Percentiles rank a stretch among this genome's conserved stretches.
phyloP scores from a whole-genome alignment of 2,329 filamentous ascomycete genomes.

The Colletotrichum sp. region DNA sequence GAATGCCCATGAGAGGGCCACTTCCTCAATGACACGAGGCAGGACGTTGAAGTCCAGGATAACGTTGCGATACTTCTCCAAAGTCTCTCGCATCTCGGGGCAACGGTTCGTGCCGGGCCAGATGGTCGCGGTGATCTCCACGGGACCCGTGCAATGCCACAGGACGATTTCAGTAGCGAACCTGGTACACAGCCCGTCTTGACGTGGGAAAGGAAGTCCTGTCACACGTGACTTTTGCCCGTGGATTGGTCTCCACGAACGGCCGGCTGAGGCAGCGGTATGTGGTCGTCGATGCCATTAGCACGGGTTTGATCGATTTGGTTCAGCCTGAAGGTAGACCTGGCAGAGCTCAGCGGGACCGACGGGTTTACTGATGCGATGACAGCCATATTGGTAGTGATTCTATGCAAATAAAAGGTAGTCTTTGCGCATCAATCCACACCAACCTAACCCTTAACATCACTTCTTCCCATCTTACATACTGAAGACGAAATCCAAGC shows the following conservation, averaged over 20 bases:
- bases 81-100: neutral
- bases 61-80: neutral
- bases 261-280: conserved; percentile 51
- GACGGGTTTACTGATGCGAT: too few relatives aligned
- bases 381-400: too few relatives aligned
- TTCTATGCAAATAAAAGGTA: too few relatives aligned
- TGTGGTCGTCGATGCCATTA: conserved; percentile 36
- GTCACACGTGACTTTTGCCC: conserved; percentile 64
- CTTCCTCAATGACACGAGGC: neutral
- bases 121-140: neutral
- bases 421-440: too few relatives aligned
- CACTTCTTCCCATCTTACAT: too few relatives aligned
- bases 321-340: conserved; percentile 32
- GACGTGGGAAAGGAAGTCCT: conserved; percentile 55
- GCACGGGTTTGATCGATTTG: conserved; percentile 39
- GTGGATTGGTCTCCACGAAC: conserved; percentile 60
- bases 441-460: too few relatives aligned
- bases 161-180: conserved; percentile 62
- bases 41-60: neutral
- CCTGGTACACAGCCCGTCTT: conserved; percentile 57
- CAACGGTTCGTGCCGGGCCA: neutral
- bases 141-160: conserved; percentile 28
- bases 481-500: too few relatives aligned
- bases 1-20: neutral
- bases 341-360: neutral